These are phyloP conservation scores for Alopecurus myosuroides DNA, from an alignment of 176 grass and related monocot genomes.

Conservation along the genomic window DNA sequence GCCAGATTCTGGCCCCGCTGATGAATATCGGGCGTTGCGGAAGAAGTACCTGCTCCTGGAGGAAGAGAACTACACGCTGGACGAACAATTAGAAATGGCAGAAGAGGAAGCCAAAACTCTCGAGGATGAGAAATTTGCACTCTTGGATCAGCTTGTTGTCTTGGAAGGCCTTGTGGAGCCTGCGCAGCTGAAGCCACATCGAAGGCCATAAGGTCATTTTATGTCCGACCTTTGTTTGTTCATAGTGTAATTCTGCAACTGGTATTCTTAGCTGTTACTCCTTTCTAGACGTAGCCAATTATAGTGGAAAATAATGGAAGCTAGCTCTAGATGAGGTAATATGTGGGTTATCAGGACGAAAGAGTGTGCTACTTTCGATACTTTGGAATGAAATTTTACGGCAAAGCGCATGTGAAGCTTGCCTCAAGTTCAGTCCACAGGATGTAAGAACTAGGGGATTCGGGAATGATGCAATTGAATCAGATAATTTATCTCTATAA, in stretches of 20 bases:
- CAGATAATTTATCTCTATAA: background rate
- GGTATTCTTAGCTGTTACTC: background rate
- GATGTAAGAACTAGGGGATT: background rate
- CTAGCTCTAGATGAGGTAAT: background rate
- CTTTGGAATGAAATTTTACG: background rate
- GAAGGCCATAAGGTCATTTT: slow-evolving; percentile 14
- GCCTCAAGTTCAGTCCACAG: background rate
- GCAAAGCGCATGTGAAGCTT: background rate
- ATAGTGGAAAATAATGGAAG: background rate
- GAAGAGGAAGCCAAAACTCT: slow-evolving; percentile 55
- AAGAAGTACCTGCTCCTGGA: slow-evolving; percentile 82
- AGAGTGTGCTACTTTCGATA: background rate
- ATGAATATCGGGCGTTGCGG: slow-evolving; percentile 67
- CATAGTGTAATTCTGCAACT: slow-evolving; percentile 12
- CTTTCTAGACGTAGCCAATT: slow-evolving; percentile 12
- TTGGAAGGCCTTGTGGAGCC: slow-evolving; percentile 85
- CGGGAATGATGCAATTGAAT: background rate
- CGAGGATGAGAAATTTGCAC: slow-evolving; percentile 56
- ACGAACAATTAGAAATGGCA: slow-evolving; percentile 48
- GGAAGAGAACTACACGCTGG: slow-evolving; percentile 75
- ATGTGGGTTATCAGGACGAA: background rate
- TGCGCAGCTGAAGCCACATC: background rate
- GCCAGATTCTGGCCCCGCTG: slow-evolving; percentile 43
- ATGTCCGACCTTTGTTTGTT: background rate
- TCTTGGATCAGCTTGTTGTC: slow-evolving; percentile 95